A percentile compares a stretch with the other conserved stretches of the same genome.
Conservation (phyloP, 177 flowering plant genomes). For the Vitis hybrid region DNA sequence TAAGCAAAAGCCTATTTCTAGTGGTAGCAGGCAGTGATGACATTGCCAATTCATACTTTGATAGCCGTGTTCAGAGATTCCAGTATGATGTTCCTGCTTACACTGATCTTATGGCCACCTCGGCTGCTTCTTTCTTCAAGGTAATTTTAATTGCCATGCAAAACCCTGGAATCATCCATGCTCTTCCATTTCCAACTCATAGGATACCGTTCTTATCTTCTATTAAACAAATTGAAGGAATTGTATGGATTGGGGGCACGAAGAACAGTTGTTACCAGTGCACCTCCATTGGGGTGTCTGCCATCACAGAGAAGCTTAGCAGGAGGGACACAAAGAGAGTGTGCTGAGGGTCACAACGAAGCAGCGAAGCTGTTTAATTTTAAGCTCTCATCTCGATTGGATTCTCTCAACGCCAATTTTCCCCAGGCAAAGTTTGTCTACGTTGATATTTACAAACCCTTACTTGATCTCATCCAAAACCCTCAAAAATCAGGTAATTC, state of each 20-base stretch:
- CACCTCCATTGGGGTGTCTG: constrained; percentile 35
- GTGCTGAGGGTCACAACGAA: constrained; percentile 17
- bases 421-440: constrained; percentile 12
- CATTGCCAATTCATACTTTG: constrained; percentile 19
- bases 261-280: constrained; percentile 17
- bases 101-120: constrained; percentile 5
- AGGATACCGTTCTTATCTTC: no score
- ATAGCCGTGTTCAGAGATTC: not conserved
- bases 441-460: constrained; percentile 26
- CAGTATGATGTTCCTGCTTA: constrained; percentile 22
- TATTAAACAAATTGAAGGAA: constrained; percentile 8
- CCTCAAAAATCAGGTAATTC: constrained; percentile 25
- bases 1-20: constrained; percentile 7
- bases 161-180: no score
- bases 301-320: constrained; percentile 24
- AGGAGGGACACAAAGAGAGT: constrained; percentile 19
- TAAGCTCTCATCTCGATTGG: constrained; percentile 16
- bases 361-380: constrained; percentile 24
- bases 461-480: constrained; percentile 23
- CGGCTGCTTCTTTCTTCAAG: constrained; percentile 14
- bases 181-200: no score
- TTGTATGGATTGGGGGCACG: constrained; percentile 29
- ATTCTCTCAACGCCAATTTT: constrained; percentile 6
- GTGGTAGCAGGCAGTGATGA: constrained; percentile 19
- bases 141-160: constrained; percentile 9